Evolutionary conservation across 805 yeast species (phyloP).

Genomic region (Candida adriatica): DNA sequence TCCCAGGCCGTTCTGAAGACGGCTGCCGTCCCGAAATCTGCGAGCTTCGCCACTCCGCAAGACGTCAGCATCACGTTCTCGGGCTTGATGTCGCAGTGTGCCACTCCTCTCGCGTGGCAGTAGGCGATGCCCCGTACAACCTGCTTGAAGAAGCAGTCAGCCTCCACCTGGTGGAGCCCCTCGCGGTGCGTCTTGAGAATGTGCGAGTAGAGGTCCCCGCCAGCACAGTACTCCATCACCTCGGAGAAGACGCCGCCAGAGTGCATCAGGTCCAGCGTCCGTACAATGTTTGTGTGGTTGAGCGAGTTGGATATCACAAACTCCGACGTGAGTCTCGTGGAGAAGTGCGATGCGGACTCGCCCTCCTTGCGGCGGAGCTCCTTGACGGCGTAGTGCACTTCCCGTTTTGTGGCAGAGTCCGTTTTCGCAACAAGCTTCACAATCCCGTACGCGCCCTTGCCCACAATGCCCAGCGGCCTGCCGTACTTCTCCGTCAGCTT

Average conservation of each 20-base stretch:
- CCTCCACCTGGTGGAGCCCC: constrained; percentile 55
- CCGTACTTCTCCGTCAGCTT: constrained; percentile 43
- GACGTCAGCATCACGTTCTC: constrained; percentile 73
- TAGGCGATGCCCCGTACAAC: constrained; percentile 73
- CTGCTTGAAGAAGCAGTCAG: constrained; percentile 89
- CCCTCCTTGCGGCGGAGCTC: constrained; percentile 96
- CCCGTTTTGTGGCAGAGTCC: constrained; percentile 68
- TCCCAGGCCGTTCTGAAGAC: constrained; percentile 93
- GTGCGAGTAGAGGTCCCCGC: constrained; percentile 68
- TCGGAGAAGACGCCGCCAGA: constrained; percentile 74
- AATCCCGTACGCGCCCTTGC: constrained; percentile 98
- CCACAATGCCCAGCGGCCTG: constrained; percentile 49
- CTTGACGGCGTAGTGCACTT: constrained; percentile 89
- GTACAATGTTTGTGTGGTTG: constrained; percentile 69
- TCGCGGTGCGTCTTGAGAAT: constrained; percentile 44
- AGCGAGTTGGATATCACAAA: constrained; percentile 79
- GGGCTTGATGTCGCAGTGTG: constrained; percentile 89
- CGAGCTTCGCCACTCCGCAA: constrained; percentile 58
- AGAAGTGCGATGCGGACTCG: constrained; percentile 91
- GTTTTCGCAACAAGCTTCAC: constrained; percentile 89
- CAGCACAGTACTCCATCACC: constrained; percentile 94
- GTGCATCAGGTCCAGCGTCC: constrained; percentile 73
- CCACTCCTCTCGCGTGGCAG: constrained; percentile 88
- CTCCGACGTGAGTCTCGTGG: constrained; percentile 87
- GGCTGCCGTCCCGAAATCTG: constrained; percentile 89